Evolutionary conservation across 768 basidiomycete species (phyloP).

Genomic region (Amylocystis lapponica): DNA sequence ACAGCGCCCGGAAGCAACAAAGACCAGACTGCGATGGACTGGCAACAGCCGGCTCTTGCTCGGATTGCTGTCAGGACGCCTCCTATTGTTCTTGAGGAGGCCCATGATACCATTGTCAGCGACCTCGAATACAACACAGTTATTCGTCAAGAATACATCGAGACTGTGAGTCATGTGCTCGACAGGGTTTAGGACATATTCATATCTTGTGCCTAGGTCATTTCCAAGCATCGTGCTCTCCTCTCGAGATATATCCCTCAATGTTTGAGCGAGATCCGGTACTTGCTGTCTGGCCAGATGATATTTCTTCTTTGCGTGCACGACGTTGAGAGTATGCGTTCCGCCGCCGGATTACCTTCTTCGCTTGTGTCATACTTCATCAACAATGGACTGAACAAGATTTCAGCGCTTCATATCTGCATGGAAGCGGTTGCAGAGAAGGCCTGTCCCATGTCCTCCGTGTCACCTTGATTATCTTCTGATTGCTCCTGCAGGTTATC

Average conservation of each 20-base stretch:
- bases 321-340: conserved; percentile 84
- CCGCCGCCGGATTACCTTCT: conserved; percentile 72
- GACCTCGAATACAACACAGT: conserved; percentile 93
- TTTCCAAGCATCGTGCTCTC: conserved; percentile 57
- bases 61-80: conserved; percentile 87
- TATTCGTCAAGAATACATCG: conserved; percentile 78
- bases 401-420: conserved; percentile 58
- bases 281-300: conserved; percentile 74
- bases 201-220: conserved; percentile 47
- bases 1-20: conserved; percentile 44
- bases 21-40: conserved; percentile 64
- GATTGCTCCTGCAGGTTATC: conserved; percentile 53
- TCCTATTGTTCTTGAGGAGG: conserved; percentile 72
- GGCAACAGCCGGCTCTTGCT: conserved; percentile 70
- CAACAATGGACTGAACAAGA: conserved; percentile 78
- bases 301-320: conserved; percentile 83
- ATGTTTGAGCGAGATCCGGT: conserved; percentile 62
- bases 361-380: conserved; percentile 83
- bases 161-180: conserved; percentile 46
- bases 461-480: background rate
- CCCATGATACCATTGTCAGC: conserved; percentile 76
- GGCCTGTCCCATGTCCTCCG: conserved; percentile 32
- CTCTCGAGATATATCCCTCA: conserved; percentile 64
- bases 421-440: conserved; percentile 88
- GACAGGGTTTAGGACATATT: background rate